Conservation (phyloP, 169 alveolate species). For the Plasmodium gaboni region DNA sequence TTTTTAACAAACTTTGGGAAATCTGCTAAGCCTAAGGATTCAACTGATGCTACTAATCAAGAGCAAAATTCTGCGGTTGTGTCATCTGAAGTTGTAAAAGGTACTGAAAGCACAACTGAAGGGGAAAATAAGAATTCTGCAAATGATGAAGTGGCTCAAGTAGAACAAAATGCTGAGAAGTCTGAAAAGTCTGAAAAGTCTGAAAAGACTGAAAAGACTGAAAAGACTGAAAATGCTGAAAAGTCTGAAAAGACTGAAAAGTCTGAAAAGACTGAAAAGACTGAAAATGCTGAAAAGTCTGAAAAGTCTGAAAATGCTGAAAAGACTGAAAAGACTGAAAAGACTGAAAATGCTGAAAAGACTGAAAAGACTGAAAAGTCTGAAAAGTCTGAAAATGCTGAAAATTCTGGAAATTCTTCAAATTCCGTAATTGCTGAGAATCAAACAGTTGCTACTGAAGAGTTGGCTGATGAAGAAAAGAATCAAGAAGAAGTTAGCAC, state of each 20-base stretch:
- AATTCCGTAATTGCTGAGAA: not conserved
- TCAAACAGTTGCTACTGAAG: too few species aligned
- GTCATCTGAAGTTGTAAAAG: not conserved
- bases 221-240: not conserved
- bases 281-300: too few species aligned
- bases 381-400: not conserved
- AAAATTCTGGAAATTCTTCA: not conserved
- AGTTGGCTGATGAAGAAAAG: not conserved
- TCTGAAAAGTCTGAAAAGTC: not conserved
- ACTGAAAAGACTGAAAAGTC: too few species aligned
- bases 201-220: not conserved
- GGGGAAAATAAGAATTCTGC: not conserved
- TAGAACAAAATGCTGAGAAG: too few species aligned
- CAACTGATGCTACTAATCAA: not conserved
- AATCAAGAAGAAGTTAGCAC: not conserved
- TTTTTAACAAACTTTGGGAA: slow-evolving; percentile 63
- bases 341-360: too few species aligned
- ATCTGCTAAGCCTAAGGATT: slow-evolving; percentile 1
- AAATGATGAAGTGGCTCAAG: too few species aligned
- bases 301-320: too few species aligned
- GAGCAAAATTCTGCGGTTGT: too few species aligned
- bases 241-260: too few species aligned
- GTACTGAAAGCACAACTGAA: not conserved
- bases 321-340: too few species aligned
- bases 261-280: not conserved